phyloP scores from a whole-genome alignment of 495 filamentous ascomycete species.

The Xylaria flabelliformis region DNA sequence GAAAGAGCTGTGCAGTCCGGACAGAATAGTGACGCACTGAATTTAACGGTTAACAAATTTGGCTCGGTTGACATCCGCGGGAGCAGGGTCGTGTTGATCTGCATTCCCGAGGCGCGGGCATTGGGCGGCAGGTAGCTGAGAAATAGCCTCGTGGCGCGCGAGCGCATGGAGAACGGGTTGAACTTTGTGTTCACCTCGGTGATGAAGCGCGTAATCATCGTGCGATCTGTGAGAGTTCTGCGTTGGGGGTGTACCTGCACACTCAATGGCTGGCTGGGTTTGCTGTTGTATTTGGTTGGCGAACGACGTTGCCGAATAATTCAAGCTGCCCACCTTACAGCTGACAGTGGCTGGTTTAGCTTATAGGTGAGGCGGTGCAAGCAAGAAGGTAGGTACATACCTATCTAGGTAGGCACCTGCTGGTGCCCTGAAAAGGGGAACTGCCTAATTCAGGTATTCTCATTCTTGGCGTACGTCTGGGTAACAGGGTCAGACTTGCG shows the following conservation, averaged over 20 bases:
- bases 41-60: constrained; percentile 74
- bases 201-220: constrained; percentile 89
- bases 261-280: constrained; percentile 9
- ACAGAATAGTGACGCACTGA: constrained; percentile 64
- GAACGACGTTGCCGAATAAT: not conserved
- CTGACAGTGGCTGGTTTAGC: constrained; percentile 14
- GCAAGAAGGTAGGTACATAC: too few species aligned
- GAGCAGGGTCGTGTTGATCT: constrained; percentile 80
- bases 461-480: too few species aligned
- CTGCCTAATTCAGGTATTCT: too few species aligned
- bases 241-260: not conserved
- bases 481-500: too few species aligned
- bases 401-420: too few species aligned
- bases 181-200: constrained; percentile 82
- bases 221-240: constrained; percentile 29
- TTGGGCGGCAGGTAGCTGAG: constrained; percentile 85
- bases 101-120: constrained; percentile 70
- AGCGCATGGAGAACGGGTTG: constrained; percentile 84
- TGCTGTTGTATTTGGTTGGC: not conserved
- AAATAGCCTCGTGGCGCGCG: constrained; percentile 83
- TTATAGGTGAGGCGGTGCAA: constrained; percentile 14
- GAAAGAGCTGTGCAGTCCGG: not conserved
- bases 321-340: not conserved
- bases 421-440: too few species aligned
- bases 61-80: constrained; percentile 66